phyloP scores from a whole-genome alignment of 2,329 filamentous ascomycete genomes.

The Colletotrichum spaethianum region DNA sequence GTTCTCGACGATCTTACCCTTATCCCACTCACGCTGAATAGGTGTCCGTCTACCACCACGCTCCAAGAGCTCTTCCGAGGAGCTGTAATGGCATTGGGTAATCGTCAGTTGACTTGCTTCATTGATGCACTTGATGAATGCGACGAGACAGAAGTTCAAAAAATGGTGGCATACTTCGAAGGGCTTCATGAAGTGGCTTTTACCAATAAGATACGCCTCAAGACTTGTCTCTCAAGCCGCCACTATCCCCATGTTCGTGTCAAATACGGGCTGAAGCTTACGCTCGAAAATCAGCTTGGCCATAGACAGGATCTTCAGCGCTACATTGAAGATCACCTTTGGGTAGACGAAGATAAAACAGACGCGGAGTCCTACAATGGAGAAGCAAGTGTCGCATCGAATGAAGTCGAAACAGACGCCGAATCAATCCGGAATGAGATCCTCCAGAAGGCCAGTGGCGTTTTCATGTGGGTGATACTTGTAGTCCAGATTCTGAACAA shows the following conservation, averaged over 20 bases:
- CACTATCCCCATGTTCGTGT: slow-evolving; percentile 26
- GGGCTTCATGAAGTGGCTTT: not conserved
- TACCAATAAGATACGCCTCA: not conserved
- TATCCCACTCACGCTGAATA: slow-evolving; percentile 39
- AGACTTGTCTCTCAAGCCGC: slow-evolving; percentile 16
- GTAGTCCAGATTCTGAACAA: slow-evolving; percentile 58
- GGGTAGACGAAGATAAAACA: slow-evolving; percentile 38
- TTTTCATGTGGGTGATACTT: slow-evolving; percentile 61
- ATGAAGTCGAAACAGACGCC: not conserved
- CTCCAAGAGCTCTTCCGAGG: slow-evolving; percentile 45
- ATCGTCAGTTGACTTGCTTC: slow-evolving; percentile 24
- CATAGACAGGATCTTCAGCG: slow-evolving; percentile 45
- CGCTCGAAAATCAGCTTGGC: slow-evolving; percentile 45
- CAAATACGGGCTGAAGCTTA: slow-evolving; percentile 39
- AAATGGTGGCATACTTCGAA: slow-evolving; percentile 7
- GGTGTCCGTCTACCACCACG: slow-evolving; percentile 33
- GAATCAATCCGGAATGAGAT: not conserved
- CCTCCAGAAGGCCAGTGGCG: slow-evolving; percentile 44
- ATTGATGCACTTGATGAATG: slow-evolving; percentile 41
- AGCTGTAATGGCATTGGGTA: slow-evolving; percentile 40
- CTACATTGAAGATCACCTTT: slow-evolving; percentile 43
- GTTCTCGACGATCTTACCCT: not conserved
- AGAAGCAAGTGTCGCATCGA: not conserved
- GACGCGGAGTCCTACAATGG: not conserved
- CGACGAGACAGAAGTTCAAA: not conserved